A percentile compares a stretch with the other conserved stretches of the same genome.
Evolutionary conservation across 129 eudicot species (phyloP).

Genomic region (Oenanthe sinensis): DNA sequence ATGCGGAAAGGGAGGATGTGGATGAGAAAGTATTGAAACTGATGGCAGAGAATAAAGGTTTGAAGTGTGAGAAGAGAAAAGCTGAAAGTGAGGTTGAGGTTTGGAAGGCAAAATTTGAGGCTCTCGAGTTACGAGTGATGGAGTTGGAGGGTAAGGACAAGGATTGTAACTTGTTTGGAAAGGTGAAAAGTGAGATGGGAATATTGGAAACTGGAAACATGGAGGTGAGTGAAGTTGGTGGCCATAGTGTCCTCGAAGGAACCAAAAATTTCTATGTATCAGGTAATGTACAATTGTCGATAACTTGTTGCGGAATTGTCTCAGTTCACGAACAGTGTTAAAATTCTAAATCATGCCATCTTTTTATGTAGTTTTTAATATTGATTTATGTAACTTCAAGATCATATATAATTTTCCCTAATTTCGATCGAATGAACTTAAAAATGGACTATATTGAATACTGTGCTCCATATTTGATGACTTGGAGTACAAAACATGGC

Average conservation of each 20-base stretch:
- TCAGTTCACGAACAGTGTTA: background rate
- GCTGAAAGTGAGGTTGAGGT: slow-evolving; percentile 35
- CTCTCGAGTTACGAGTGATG: slow-evolving; percentile 19
- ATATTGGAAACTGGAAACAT: slow-evolving; percentile 7
- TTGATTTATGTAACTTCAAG: background rate
- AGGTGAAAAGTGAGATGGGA: slow-evolving; percentile 1
- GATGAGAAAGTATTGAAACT: slow-evolving; percentile 21
- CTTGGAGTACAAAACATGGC: background rate
- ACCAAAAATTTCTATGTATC: slow-evolving; percentile 12
- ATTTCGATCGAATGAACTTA: background rate
- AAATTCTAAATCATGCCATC: background rate
- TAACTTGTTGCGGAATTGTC: background rate
- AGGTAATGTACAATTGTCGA: slow-evolving; percentile 11
- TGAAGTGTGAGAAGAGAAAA: slow-evolving; percentile 52
- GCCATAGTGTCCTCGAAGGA: background rate
- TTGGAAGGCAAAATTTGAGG: slow-evolving; percentile 37
- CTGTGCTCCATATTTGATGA: background rate
- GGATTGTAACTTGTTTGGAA: slow-evolving; percentile 4
- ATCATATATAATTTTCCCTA: background rate
- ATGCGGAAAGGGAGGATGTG: slow-evolving; percentile 13
- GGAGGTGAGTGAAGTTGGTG: slow-evolving; percentile 6
- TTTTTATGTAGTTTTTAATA: background rate
- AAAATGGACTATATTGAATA: background rate
- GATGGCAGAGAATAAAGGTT: slow-evolving; percentile 43
- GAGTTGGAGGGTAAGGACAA: slow-evolving; percentile 16